Evolutionary conservation across 768 basidiomycete species (phyloP), one percentile per base, ranked within the genome.

Genomic region (Lactifluus piperatus): DNA sequence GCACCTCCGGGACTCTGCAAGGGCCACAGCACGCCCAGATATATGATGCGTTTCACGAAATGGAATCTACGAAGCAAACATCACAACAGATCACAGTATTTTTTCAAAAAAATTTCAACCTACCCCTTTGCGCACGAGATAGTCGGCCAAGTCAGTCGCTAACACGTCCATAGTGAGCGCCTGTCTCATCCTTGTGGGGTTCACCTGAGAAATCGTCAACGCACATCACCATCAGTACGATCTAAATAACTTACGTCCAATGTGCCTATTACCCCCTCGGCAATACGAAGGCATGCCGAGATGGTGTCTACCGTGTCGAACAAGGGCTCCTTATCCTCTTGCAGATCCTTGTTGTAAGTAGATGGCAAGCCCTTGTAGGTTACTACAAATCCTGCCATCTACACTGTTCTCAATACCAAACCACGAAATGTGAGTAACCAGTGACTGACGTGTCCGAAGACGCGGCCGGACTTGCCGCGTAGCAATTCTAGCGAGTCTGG

Each of bases 11-110:
- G 85, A 76, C 71, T 99, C 97, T 0, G 95, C 95, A 39, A 97
- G 78, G 1, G 95, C 94, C 47, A 99, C 95, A 20, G 95, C 94
- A 14, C 92, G 86, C 4, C 97, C 97, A 4, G 97, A 97, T 65
- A 99, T 84, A 71, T 99, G 97, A 70, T 99, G 97, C 1, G 97
- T 99, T 73, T 97, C 93, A 45, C 97, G 86, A 83, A 99, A 98
- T 8, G 97, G 97, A 44, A 94, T 90, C 94, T 97, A 66, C 24
- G 32, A 22, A 45, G 51, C 32, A 22, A 44, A 46, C 36, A 51
- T 57, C 45, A 51, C 51, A 55, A 53, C 27, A n/a, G 62, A 16
- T 43, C 44, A 37, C 49, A 48, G 39, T 37, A 24, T 47, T 20
- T 46, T 29, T 46, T 13, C 26, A 45, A 10, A 43, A 7, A 16